A percentile compares a stretch with the other conserved stretches of the same genome.
Evolutionary conservation across 345 rosid species (phyloP).

Genomic region (Hibiscus syriacus): DNA sequence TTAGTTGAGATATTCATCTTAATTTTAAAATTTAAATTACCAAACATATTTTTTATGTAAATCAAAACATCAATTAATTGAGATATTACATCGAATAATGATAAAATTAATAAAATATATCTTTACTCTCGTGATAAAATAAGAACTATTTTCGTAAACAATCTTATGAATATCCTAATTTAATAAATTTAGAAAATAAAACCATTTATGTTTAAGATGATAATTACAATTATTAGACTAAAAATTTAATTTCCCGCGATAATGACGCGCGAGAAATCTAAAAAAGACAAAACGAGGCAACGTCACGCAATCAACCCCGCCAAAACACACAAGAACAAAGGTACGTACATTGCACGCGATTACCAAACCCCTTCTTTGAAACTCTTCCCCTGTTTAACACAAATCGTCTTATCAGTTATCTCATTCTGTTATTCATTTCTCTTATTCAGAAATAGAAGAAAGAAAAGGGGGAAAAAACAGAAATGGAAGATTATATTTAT

Average conservation of each 20-base stretch:
- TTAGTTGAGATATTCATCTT: too few relatives aligned
- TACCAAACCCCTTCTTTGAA: background rate
- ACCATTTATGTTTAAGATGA: too few relatives aligned
- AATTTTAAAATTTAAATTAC: too few relatives aligned
- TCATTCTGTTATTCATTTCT: background rate
- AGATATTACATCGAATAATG: too few relatives aligned
- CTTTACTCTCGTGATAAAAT: too few relatives aligned
- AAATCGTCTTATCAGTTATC: background rate
- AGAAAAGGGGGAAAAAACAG: background rate
- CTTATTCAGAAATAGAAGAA: background rate
- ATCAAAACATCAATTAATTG: too few relatives aligned
- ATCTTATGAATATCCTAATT: too few relatives aligned
- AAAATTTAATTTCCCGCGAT: background rate
- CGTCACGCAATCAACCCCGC: background rate
- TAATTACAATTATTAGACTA: background rate
- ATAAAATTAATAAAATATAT: too few relatives aligned
- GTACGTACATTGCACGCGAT: constrained; percentile 5
- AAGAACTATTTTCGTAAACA: too few relatives aligned
- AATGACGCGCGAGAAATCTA: background rate
- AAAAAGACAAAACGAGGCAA: background rate
- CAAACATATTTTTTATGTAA: too few relatives aligned
- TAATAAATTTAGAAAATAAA: too few relatives aligned
- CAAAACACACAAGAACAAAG: background rate
- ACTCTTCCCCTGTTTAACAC: background rate
- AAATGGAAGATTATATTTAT: constrained; percentile 26